Conservation (phyloP, 257 asterid species). For the Pogostemon cablin region DNA sequence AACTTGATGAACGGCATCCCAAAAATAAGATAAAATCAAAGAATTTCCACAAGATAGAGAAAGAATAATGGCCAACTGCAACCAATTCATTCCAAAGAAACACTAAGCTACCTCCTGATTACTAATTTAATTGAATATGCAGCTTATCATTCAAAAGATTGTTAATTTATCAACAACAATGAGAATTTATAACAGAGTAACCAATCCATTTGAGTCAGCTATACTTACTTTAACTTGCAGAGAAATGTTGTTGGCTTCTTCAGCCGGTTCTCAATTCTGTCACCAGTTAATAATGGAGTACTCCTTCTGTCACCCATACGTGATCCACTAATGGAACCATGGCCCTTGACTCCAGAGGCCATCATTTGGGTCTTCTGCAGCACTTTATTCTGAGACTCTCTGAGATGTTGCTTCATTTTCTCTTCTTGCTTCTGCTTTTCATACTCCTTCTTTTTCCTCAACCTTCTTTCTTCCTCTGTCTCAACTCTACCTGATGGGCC, state of each 20-base stretch:
- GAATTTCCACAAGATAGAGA: not conserved
- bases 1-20: not conserved
- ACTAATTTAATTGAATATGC: slow-evolving; percentile 13
- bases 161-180: slow-evolving; percentile 20
- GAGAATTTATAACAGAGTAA: slow-evolving; percentile 5
- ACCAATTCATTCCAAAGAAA: slow-evolving; percentile 4
- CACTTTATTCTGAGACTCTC: slow-evolving; percentile 80
- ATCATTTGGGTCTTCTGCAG: slow-evolving; percentile 81
- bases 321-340: slow-evolving; percentile 79
- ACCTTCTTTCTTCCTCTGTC: slow-evolving; percentile 93
- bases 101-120: slow-evolving; percentile 1
- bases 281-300: slow-evolving; percentile 68
- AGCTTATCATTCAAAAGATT: not conserved
- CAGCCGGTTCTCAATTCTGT: slow-evolving; percentile 81
- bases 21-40: slow-evolving; percentile 5
- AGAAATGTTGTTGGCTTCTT: slow-evolving; percentile 96
- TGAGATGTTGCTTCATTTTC: slow-evolving; percentile 71
- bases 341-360: slow-evolving; percentile 78
- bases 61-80: not conserved
- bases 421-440: slow-evolving; percentile 87
- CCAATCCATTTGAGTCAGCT: slow-evolving; percentile 27
- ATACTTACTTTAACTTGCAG: slow-evolving; percentile 97
- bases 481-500: slow-evolving; percentile 60
- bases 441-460: slow-evolving; percentile 75
- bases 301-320: slow-evolving; percentile 85